phyloP scores from a whole-genome alignment of 1,139 yeast species.

The Protomyces gravidus region DNA sequence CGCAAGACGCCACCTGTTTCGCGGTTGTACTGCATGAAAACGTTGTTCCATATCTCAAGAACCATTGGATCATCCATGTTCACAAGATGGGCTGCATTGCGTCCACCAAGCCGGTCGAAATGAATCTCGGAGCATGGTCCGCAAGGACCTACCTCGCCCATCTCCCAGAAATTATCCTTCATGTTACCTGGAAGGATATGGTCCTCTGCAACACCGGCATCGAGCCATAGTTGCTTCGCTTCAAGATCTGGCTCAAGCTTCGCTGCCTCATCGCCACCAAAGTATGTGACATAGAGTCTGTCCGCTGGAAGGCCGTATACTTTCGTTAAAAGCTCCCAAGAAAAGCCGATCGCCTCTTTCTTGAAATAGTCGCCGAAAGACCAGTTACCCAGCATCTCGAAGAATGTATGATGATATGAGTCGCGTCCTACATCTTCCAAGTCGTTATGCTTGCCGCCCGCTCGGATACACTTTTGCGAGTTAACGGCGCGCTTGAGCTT shows the following conservation, averaged over 20 bases:
- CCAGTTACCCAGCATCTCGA: slow-evolving; percentile 99
- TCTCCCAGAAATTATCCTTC: slow-evolving; percentile 97
- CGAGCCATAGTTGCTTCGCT: slow-evolving; percentile 81
- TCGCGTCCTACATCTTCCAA: slow-evolving; percentile 97
- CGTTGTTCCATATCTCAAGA: slow-evolving; percentile 95
- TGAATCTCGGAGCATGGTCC: slow-evolving; percentile 99
- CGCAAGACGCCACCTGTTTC: slow-evolving; percentile 80
- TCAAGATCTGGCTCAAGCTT: slow-evolving; percentile 94
- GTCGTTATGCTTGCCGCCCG: slow-evolving; percentile 99
- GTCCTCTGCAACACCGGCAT: slow-evolving; percentile 82
- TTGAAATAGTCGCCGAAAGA: slow-evolving; percentile 98
- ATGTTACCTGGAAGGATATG: slow-evolving; percentile 89
- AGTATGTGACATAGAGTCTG: slow-evolving; percentile 88
- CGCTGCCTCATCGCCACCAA: slow-evolving; percentile 79
- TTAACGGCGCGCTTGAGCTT: slow-evolving; percentile 81
- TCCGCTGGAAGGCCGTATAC: slow-evolving; percentile 74
- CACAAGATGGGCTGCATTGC: slow-evolving; percentile 86
- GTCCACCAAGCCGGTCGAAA: slow-evolving; percentile 95
- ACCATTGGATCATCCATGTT: slow-evolving; percentile 97
- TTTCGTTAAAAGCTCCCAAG: slow-evolving; percentile 85
- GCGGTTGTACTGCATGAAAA: slow-evolving; percentile 92
- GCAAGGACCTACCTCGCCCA: slow-evolving; percentile 99
- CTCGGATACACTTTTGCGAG: slow-evolving; percentile 97
- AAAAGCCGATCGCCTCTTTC: slow-evolving; percentile 78
- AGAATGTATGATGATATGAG: slow-evolving; percentile 88